phyloP scores from a whole-genome alignment of 2,329 filamentous ascomycete species.

The Fusarium sp. region DNA sequence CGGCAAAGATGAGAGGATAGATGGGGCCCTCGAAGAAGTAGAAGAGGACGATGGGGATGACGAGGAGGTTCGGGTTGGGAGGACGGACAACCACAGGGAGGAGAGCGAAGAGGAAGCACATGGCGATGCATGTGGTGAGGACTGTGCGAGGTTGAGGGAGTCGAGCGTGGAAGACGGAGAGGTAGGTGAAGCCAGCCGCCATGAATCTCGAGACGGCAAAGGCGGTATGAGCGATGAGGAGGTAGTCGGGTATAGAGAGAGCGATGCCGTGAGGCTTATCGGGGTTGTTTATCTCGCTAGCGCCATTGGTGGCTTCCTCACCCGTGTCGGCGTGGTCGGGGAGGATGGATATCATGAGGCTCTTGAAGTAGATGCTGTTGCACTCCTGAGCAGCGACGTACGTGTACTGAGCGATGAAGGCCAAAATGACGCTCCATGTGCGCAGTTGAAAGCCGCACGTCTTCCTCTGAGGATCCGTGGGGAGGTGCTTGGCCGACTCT shows the following conservation, averaged over 20 bases:
- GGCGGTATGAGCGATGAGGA: constrained; percentile 77
- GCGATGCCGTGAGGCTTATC: constrained; percentile 59
- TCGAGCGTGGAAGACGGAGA: constrained; percentile 60
- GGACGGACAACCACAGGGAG: constrained; percentile 60
- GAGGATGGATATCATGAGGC: constrained; percentile 59
- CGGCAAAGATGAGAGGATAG: constrained; percentile 84
- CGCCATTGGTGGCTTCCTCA: constrained; percentile 36
- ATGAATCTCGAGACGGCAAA: constrained; percentile 82
- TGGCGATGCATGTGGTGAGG: constrained; percentile 69
- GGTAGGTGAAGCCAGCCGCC: constrained; percentile 73
- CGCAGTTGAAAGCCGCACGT: constrained; percentile 66
- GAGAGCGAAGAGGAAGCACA: constrained; percentile 69
- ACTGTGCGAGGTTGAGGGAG: constrained; percentile 77
- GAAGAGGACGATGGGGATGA: constrained; percentile 74
- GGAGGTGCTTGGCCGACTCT: constrained; percentile 59
- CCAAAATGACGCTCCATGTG: constrained; percentile 73
- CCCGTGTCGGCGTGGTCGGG: constrained; percentile 43
- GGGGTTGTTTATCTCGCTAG: constrained; percentile 46
- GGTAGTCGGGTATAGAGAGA: constrained; percentile 71
- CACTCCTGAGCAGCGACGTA: constrained; percentile 82
- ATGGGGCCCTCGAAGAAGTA: constrained; percentile 87
- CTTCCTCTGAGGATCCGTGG: constrained; percentile 63
- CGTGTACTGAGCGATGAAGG: constrained; percentile 80
- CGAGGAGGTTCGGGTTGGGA: constrained; percentile 60
- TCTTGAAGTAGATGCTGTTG: constrained; percentile 70